Evolutionary conservation across 225 moss, liverwort and hornwort genomes (phyloP), one percentile per base, ranked within the genome.

Genomic region (Physcomitrellopsis africana): DNA sequence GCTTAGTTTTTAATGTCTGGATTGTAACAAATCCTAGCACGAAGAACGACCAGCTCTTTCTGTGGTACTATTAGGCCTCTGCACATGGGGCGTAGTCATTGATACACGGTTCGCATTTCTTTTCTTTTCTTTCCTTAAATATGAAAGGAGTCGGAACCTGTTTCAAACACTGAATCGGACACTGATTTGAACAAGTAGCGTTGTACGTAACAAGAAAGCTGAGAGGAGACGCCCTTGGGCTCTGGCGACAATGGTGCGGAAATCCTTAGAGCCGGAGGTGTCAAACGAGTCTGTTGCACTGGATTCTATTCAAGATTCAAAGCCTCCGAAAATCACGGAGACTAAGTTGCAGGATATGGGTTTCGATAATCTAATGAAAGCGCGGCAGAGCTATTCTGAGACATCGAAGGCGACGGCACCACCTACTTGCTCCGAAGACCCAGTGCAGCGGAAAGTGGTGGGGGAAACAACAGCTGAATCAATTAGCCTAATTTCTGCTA

Each of bases 121-220:
- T 37, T 5, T 7, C 3, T 17, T 57, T 20, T 3, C 5, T 23
- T 60, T 48, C 55, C 42, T 32, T 11, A 51, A 64, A 68, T 43
- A 83, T 80, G 86, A 83, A 82, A 16, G 86, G 82, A 47, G 80
- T 77, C 29, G 86, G 80, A 74, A 77, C 9, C 59, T 83, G 74
- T 80, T 67, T 11, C 22, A 47, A 55, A 67, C 29, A 16, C 57
- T 79, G 29, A 77, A 55, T 45, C 17, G 52, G 37, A 24, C 18
- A 67, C 32, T 7, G 32, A 37, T 37, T 37, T 7, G 32, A 37
- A 37, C 32, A 4, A 1, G 17, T 16, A 66, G 11, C 44, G n/a
- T 1, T 43, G 11, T 27, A 37, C 46, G 16, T 43, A 58, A 52
- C 56, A n/a, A 48, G n/a, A 65, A 10, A 76, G 14, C 52, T 29